Conservation (phyloP, 163 green algal genomes). For the Prototheca wickerhamii region DNA sequence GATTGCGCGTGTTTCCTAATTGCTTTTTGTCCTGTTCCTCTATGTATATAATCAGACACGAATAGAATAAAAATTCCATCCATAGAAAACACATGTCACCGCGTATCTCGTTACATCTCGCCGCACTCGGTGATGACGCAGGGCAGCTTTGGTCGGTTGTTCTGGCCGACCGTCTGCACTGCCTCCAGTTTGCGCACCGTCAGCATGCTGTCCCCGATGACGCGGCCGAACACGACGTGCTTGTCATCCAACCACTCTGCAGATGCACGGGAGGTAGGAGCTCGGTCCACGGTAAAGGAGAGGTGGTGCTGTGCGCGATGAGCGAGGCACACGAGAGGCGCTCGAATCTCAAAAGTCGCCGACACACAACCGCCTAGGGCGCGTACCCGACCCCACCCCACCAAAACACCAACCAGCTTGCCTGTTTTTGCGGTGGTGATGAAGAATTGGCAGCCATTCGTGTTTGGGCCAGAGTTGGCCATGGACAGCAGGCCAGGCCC, state of each 20-base stretch:
- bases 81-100: neutral
- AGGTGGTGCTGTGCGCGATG: too few relatives aligned
- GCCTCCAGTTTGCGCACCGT: slow-evolving; percentile 92
- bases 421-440: slow-evolving; percentile 81
- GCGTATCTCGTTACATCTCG: slow-evolving; percentile 79
- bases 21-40: neutral
- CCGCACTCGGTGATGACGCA: slow-evolving; percentile 86
- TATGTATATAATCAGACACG: neutral
- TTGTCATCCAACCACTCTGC: slow-evolving; percentile 89
- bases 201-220: slow-evolving; percentile 88
- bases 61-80: too few relatives aligned
- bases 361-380: too few relatives aligned
- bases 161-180: slow-evolving; percentile 66
- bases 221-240: slow-evolving; percentile 94
- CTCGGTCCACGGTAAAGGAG: too few relatives aligned
- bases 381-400: neutral
- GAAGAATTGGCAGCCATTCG: slow-evolving; percentile 97
- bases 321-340: too few relatives aligned
- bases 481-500: slow-evolving; percentile 88
- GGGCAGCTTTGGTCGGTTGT: slow-evolving; percentile 84
- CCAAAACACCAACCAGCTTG: slow-evolving; percentile 16
- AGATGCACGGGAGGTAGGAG: too few relatives aligned
- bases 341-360: too few relatives aligned
- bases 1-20: too few relatives aligned
- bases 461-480: slow-evolving; percentile 86